These are phyloP conservation scores for Alternaria sp. DNA, from an alignment of 2,329 filamentous ascomycete genomes.

Conservation along the genomic window DNA sequence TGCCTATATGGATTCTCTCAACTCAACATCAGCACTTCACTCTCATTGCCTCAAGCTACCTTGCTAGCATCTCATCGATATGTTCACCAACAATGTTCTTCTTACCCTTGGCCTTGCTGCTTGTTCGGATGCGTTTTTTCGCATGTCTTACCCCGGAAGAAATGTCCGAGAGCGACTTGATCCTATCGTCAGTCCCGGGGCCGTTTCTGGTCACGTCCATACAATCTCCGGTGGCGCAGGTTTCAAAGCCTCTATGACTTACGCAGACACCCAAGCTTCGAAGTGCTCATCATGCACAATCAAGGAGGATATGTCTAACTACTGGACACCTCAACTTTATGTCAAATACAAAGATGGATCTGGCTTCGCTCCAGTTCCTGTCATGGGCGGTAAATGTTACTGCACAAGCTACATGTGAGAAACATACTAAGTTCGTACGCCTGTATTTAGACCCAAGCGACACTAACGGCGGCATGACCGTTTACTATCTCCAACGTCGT, in stretches of 20 bases:
- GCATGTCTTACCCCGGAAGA: conserved; percentile 39
- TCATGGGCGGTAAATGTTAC: conserved; percentile 52
- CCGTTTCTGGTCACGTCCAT: conserved; percentile 70
- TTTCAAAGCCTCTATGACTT: conserved; percentile 70
- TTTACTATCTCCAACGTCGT: conserved; percentile 72
- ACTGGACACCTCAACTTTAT: conserved; percentile 79
- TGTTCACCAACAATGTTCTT: conserved; percentile 26
- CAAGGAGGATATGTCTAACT: conserved; percentile 65
- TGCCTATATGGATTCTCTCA: background rate
- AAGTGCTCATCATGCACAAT: conserved; percentile 74
- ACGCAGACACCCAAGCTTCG: conserved; percentile 65
- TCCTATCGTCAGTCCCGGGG: conserved; percentile 72
- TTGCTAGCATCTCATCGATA: conserved; percentile 6
- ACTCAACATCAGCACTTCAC: background rate
- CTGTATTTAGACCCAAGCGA: conserved; percentile 43
- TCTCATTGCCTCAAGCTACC: background rate
- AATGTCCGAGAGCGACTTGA: conserved; percentile 64
- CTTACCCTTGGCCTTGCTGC: conserved; percentile 24
- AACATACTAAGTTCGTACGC: too few relatives aligned
- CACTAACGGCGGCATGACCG: conserved; percentile 68
- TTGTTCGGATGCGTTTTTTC: conserved; percentile 34
- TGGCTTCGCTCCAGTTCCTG: conserved; percentile 67
- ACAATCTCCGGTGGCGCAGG: conserved; percentile 74
- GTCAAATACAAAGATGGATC: conserved; percentile 59
- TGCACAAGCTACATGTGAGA: too few relatives aligned